Evolutionary conservation across 2,329 filamentous ascomycete genomes (phyloP).

Genomic region (Parastagonospora nodorum): DNA sequence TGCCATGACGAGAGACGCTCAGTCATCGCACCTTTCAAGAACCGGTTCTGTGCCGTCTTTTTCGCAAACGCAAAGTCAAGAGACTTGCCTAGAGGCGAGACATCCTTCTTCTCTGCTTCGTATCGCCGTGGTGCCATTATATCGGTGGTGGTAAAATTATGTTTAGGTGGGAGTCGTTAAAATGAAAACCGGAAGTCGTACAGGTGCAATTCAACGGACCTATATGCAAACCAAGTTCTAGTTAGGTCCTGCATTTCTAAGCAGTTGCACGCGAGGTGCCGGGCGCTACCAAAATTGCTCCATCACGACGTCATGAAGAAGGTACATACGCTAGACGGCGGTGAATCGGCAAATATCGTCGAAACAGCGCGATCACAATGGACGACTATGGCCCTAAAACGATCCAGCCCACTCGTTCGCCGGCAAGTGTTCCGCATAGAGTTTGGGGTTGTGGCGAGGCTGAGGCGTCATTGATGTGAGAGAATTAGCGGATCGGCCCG

Average conservation of each 20-base stretch:
- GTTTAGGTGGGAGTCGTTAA: not conserved
- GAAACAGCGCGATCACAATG: not conserved
- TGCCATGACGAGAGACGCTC: constrained; percentile 68
- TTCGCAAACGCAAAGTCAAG: constrained; percentile 55
- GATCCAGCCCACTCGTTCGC: not conserved
- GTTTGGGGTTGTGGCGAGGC: not conserved
- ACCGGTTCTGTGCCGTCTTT: constrained; percentile 65
- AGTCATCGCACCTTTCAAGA: constrained; percentile 71
- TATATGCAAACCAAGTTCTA: not conserved
- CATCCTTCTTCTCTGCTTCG: constrained; percentile 48
- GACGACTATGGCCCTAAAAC: not conserved
- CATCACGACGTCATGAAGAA: constrained; percentile 3
- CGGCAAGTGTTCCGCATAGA: not conserved
- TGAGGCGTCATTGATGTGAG: constrained; percentile 1
- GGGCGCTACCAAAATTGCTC: not conserved
- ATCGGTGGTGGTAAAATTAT: not conserved
- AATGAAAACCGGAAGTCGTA: not conserved
- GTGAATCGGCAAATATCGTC: constrained; percentile 1
- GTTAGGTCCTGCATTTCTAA: constrained; percentile 7
- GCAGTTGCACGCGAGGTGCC: not conserved
- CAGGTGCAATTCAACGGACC: not conserved
- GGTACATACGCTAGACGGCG: constrained; percentile 2
- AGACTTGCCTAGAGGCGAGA: constrained; percentile 50
- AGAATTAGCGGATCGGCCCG: constrained; percentile 4
- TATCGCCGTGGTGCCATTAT: constrained; percentile 49